phyloP scores from a whole-genome alignment of 495 filamentous ascomycete species.

The Penicillium robsamsonii region DNA sequence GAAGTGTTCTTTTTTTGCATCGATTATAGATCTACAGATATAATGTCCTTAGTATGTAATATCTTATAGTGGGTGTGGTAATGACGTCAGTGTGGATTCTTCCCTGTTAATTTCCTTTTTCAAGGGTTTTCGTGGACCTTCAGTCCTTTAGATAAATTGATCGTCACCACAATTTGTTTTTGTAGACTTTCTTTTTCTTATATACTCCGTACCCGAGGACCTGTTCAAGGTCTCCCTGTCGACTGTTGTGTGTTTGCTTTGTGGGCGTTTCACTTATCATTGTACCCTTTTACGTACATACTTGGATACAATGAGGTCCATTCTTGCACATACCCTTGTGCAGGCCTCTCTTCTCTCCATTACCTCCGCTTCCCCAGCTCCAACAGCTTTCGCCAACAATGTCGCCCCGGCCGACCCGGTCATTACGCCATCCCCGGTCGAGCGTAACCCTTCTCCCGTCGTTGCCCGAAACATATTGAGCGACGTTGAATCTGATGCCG shows the following conservation, averaged over 20 bases:
- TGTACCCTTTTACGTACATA: neutral
- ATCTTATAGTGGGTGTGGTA: too few relatives aligned
- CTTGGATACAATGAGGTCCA: constrained; percentile 7
- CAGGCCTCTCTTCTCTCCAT: constrained; percentile 18
- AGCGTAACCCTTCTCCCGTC: constrained; percentile 20
- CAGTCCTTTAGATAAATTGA: neutral
- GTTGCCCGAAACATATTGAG: constrained; percentile 40
- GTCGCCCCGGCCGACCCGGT: constrained; percentile 14
- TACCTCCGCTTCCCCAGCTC: constrained; percentile 19
- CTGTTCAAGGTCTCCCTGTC: neutral
- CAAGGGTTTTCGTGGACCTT: neutral
- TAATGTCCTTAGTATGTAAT: too few relatives aligned
- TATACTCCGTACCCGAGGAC: neutral
- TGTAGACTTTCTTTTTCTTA: neutral
- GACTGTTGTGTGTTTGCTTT: neutral
- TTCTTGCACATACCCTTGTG: constrained; percentile 1
- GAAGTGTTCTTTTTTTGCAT: too few relatives aligned
- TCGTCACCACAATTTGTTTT: neutral
- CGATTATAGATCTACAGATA: too few relatives aligned
- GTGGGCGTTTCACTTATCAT: too few relatives aligned
- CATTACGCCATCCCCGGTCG: constrained; percentile 24
- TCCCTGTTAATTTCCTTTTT: neutral
- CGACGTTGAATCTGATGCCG: constrained; percentile 45
- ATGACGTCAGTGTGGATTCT: neutral
- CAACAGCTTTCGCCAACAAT: constrained; percentile 18